Base-by-base conservation (phyloP, 306 rosid species). In the Coriaria nepalensis region DNA sequence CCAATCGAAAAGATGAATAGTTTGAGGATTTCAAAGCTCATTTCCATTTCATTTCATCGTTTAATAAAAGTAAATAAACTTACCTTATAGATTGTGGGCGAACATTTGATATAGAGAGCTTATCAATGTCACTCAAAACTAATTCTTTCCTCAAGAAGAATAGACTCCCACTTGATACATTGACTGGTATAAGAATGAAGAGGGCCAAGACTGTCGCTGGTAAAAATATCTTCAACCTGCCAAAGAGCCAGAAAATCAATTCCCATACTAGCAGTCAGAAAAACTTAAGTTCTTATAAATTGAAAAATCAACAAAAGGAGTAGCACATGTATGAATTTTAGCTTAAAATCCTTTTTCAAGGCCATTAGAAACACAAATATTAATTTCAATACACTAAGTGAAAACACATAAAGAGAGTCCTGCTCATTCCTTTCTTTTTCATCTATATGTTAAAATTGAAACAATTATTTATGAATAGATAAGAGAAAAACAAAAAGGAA, bases 71-170 rank as follows among this genome's bases (percentile, higher is more conserved):
- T n/a, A 52, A 11, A 15, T 29, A 33, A 40, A 13, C 38, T 20
- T 65, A 81, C 98, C 98, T 81, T 65, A 70, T 43, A 44, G 98
- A 90, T 66, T 67, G 35, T 8, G 95, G 70, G 5, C 72, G 79
- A 56, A 90, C 98, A 69, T 90, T 90, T 10, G 95, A 85, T 71
- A 90, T 85, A 13, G 98, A 90, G 49, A 90, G 95, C 72, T 78
- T 90, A 67, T 90, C 98, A 6, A 90, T 90, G 41, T 90, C 76
- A 57, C 94, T 85, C 63, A 74, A 65, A 33, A 90, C 98, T 81
- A 90, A 61, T 49, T 90, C 98, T 63, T 49, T 85, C 76, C 50
- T 71, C 7, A 85, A 69, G 85, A 85, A 90, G 67, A 65, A 66
- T 13, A 90, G 51, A 49, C 94, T 69, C 55, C 94, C 98, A 66